A percentile compares a stretch with the other conserved stretches of the same genome.
phyloP scores from a whole-genome alignment of 78 protist genomes.

The Neovahlkampfia damariscottae region DNA sequence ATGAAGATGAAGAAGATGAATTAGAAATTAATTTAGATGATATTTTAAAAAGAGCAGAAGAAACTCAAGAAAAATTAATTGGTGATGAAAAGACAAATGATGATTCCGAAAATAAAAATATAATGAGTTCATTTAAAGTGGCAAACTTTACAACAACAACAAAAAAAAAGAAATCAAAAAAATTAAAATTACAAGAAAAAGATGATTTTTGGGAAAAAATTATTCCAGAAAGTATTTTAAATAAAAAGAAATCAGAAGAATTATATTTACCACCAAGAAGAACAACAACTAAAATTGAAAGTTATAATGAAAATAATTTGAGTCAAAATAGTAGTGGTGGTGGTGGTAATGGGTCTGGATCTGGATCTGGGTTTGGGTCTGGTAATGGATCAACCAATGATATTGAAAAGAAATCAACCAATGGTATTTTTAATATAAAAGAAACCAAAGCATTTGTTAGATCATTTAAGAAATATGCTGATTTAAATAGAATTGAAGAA shows the following conservation, averaged over 20 bases:
- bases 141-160: background rate
- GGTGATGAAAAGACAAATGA: background rate
- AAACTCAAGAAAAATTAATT: no score
- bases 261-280: background rate
- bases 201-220: background rate
- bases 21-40: constrained; percentile 56
- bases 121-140: background rate
- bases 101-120: background rate
- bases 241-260: background rate
- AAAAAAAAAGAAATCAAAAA: background rate
- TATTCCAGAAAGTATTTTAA: no score
- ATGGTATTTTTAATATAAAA: background rate
- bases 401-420: no score
- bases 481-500: background rate
- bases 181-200: background rate
- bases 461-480: background rate
- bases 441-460: background rate
- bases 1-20: background rate
- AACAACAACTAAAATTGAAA: background rate
- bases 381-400: no score
- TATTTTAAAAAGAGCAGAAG: constrained; percentile 20
- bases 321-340: no score
- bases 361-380: no score
- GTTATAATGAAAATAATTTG: no score
- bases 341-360: no score